Base-by-base conservation (phyloP, 2,329 filamentous ascomycete genomes). In the Nothomitra cinnamomea region DNA sequence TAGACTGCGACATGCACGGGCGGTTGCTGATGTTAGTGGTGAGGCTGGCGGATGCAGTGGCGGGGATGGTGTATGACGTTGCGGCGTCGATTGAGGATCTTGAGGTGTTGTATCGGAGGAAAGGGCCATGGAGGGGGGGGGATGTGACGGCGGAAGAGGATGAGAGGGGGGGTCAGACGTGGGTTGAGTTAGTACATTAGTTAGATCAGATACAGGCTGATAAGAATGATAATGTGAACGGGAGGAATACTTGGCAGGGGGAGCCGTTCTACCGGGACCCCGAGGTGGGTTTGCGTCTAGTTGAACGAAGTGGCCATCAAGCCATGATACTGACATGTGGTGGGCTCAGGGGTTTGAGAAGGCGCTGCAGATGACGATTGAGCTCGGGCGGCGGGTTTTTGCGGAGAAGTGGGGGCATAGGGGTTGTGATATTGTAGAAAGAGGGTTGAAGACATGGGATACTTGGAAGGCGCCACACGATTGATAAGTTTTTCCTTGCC, bases 1-100 rank as follows among this genome's bases (percentile, higher is more conserved):
- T 72, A 35, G 76, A 80, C 59, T 79, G 75, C n/a, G n/a, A n/a
- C n/a, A n/a, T n/a, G n/a, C 62, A 78, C 60, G 71, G 75, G 66
- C 73, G 77, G 58, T 64, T 64, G 5, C 68, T 74, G 2, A 57
- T 77, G n/a, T n/a, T n/a, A n/a, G n/a, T n/a, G n/a, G n/a, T n/a
- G 55, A 58, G 4, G 75, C 76, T 72, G 63, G 61, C 13, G 67
- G 69, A 3, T 72, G 53, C 45, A 19, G 40, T 12, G 17, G 51
- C n/a, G 54, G 7, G 10, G 35, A 41, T 13, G 19, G 19, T 55
- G n/a, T 42, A 40, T 19, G 49, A 55, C 13, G 28, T 41, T 35
- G 22, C 49, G 21, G 22, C 42, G 13, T 40, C 35, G n/a, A 54
- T 55, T 51, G 43, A 55, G 28, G 28, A 32, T 32, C 28, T 32